Base-by-base conservation (phyloP, 148 eudicot genomes). In the Vaccinium darrowii region DNA sequence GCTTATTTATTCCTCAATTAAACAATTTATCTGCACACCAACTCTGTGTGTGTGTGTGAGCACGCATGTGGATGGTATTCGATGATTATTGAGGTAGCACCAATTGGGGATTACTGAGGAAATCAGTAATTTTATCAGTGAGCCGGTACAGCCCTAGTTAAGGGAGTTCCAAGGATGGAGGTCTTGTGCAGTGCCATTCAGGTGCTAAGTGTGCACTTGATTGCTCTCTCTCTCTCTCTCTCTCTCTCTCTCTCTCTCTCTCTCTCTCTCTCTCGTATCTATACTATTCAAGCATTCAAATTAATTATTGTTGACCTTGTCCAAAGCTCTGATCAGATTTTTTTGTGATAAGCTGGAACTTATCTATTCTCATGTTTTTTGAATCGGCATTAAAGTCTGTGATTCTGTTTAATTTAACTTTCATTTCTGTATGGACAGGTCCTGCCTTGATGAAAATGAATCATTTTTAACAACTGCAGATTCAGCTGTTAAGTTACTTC, bases 391-490 rank as follows among this genome's bases (percentile, higher is more conserved):
- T 33, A 8, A 21, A 56, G 52, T 43, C 63, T 50, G 73, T 43
- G 47, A 2, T 63, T 76, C 13, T 30, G 67, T 27, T 69, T 16
- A 77, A 49, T 78, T 12, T 76, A 49, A 39, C 15, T 62, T 72
- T 81, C 54, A 27, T 82, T 19, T 71, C 23, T 82, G 63, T 60
- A 16, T 67, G 84, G 15, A 73, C 89, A 96, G 99, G 99, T 96
- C 98, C 60, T 90, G 88, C 87, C 92, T 96, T 16, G 98, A 96
- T 83, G 98, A 96, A 85, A 91, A 92, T 60, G 88, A 92, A 88
- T 88, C 99, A 74, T 96, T 88, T 91, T 85, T 96, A 86, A 92
- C 94, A 7, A 95, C 98, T 69, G 98, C 97, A 63, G 99, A 96
- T 91, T 96, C 98, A 62, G 91, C 97, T 39, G 81, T 93, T 19